Base-by-base conservation (phyloP, 169 alveolate species). In the Plasmodium blacklocki region DNA sequence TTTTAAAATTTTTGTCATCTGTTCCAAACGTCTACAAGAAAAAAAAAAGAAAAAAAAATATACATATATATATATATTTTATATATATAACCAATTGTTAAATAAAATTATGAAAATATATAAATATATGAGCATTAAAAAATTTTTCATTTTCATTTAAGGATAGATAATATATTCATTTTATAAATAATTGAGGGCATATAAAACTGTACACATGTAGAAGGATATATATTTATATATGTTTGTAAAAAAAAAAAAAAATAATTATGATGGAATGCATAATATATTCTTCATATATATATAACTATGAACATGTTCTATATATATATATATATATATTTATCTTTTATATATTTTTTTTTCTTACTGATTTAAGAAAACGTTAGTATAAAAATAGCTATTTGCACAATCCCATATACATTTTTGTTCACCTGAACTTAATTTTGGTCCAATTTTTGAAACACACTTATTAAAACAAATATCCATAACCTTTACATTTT, bases 371-470 rank as follows among this genome's bases (percentile, higher is more conserved):
- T 80, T 80, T 62, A 80, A 49, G 68, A 80, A 80, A n/a, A 56
- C 90, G 60, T 80, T 80, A 12, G 90, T 67, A 60, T 80, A 80
- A 62, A 80, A 80, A 58, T 80, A 80, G 73, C 83, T 80, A 45
- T 60, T 80, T 11, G 90, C 90, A 29, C 90, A 80, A 72, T 72
- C 74, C 90, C 90, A 80, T 19, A 80, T 80, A 39, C 90, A 80
- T 18, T 80, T 80, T 52, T 80, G 90, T 62, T 80, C 90, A 39
- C 19, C 8, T 45, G 90, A 43, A 43, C 73, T 80, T 62, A 80
- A 59, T 45, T 80, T 58, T 43, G 39, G 54, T 26, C 83, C 83
- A 21, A 80, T 80, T 80, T 80, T 80, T 56, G 90, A 59, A 23
- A 80, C 90, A 19, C 90, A 80, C 26, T 80, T 80, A 62, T 80